Percentiles rank a stretch among this genome's conserved stretches.
Evolutionary conservation across 768 basidiomycete species (phyloP).

Genomic region (Cystofilobasidium capitatum): DNA sequence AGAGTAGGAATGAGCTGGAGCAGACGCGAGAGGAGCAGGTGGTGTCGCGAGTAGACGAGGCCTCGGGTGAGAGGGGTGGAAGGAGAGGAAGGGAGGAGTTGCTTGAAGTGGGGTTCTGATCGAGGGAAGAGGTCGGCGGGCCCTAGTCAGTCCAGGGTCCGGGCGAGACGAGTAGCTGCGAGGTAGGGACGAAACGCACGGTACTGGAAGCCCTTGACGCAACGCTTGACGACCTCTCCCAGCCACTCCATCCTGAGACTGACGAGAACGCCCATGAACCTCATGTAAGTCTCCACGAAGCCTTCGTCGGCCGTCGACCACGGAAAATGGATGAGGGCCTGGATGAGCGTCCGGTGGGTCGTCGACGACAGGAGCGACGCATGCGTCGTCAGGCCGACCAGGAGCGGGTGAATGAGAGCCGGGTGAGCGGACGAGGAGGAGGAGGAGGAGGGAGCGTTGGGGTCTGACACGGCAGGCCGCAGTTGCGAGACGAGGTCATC

Average conservation of each 20-base stretch:
- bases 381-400: slow-evolving; percentile 79
- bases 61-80: slow-evolving; percentile 64
- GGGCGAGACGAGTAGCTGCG: neutral
- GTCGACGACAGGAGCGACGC: slow-evolving; percentile 72
- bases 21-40: slow-evolving; percentile 75
- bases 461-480: slow-evolving; percentile 28
- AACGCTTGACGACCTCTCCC: slow-evolving; percentile 67
- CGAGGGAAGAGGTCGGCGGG: neutral
- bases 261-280: slow-evolving; percentile 82
- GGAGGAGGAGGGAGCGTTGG: slow-evolving; percentile 42
- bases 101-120: slow-evolving; percentile 18
- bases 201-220: slow-evolving; percentile 76
- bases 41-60: slow-evolving; percentile 73
- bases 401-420: slow-evolving; percentile 42
- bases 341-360: slow-evolving; percentile 65
- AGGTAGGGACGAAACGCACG: slow-evolving; percentile 46
- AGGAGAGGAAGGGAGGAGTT: slow-evolving; percentile 5
- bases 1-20: slow-evolving; percentile 83
- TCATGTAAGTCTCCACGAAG: slow-evolving; percentile 78
- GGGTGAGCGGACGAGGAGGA: slow-evolving; percentile 5
- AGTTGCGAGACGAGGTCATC: slow-evolving; percentile 87
- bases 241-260: slow-evolving; percentile 87
- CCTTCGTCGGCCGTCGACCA: slow-evolving; percentile 73
- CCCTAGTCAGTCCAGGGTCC: neutral
- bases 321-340: slow-evolving; percentile 75